Conservation (phyloP, 805 yeast genomes). For the Cyberlindnera subsufficiens region DNA sequence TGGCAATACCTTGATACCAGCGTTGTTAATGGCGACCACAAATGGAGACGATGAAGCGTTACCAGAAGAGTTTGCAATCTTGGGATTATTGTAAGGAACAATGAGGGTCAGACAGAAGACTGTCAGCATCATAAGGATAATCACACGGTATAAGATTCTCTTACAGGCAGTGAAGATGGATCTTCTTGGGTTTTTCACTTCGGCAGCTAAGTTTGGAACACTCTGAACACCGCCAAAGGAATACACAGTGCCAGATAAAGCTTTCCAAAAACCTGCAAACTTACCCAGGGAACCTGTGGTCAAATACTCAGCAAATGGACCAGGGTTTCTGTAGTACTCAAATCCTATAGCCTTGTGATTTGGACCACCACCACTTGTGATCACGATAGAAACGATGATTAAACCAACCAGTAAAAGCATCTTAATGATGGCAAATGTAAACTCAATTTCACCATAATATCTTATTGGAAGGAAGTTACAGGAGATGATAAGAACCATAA, state of each 20-base stretch:
- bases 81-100: conserved; percentile 24
- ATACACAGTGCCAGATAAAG: conserved; percentile 52
- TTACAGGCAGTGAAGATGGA: conserved; percentile 54
- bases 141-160: conserved; percentile 25
- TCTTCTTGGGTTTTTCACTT: conserved; percentile 47
- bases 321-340: conserved; percentile 29
- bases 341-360: conserved; percentile 30
- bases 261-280: conserved; percentile 55
- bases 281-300: conserved; percentile 40
- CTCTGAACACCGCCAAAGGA: conserved; percentile 54
- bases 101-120: conserved; percentile 28
- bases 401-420: conserved; percentile 38
- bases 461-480: conserved; percentile 32
- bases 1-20: conserved; percentile 32
- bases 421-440: conserved; percentile 37
- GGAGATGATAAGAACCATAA: conserved; percentile 29
- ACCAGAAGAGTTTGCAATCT: conserved; percentile 25
- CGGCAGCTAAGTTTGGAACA: conserved; percentile 46
- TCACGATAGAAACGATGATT: conserved; percentile 40
- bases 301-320: conserved; percentile 24
- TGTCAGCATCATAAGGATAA: conserved; percentile 23
- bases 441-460: conserved; percentile 46
- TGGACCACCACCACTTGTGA: conserved; percentile 39
- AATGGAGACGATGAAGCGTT: conserved; percentile 31
- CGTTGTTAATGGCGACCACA: conserved; percentile 41